These are phyloP conservation scores for Rosa rugosa DNA, from an alignment of 306 rosid genomes.

Conservation along the genomic window DNA sequence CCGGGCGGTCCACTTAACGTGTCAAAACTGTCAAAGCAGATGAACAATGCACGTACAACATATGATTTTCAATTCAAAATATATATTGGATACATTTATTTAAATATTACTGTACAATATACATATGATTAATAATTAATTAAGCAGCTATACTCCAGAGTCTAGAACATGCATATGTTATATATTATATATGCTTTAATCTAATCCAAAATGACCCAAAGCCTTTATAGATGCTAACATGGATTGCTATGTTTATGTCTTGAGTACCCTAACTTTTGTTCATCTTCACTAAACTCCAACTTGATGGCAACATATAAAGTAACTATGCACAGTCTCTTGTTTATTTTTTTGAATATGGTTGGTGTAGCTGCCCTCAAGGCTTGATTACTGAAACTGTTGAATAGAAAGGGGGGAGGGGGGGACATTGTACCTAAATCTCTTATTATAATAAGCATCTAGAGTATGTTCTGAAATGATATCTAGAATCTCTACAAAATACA, in stretches of 20 bases:
- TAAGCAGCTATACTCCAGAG: neutral
- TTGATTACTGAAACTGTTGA: too few species aligned
- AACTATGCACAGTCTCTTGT: neutral
- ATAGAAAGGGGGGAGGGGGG: too few species aligned
- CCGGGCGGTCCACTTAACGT: slow-evolving; percentile 1
- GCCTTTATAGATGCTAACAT: neutral
- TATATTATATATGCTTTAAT: neutral
- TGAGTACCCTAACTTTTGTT: neutral
- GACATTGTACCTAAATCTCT: too few species aligned
- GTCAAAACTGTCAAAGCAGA: neutral
- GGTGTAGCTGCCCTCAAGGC: too few species aligned
- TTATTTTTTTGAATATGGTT: too few species aligned
- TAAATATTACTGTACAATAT: neutral
- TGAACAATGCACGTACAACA: neutral
- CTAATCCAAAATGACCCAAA: neutral
- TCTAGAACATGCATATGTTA: neutral
- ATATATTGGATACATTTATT: neutral
- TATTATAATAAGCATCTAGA: too few species aligned
- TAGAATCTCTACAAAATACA: too few species aligned
- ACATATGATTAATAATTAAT: neutral
- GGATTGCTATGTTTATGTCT: neutral
- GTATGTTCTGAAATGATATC: too few species aligned
- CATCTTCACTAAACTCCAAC: neutral
- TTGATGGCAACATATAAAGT: neutral
- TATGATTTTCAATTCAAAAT: neutral